phyloP scores from a whole-genome alignment of 176 grass and related monocot genomes.

The Puya raimondii region DNA sequence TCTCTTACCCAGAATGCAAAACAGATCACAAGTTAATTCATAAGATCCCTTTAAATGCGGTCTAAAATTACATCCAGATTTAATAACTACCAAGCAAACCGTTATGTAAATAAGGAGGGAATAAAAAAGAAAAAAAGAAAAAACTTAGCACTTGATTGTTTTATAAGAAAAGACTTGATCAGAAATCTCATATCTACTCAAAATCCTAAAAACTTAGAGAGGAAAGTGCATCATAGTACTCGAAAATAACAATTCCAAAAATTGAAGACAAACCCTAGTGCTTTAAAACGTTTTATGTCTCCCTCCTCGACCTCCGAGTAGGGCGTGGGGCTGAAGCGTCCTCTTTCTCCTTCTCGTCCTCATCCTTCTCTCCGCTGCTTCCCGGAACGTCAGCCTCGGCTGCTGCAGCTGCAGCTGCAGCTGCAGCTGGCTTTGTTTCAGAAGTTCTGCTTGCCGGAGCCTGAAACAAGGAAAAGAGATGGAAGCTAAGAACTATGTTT shows the following conservation, averaged over 20 bases:
- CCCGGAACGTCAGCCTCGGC: slow-evolving; percentile 22
- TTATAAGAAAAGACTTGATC: not conserved
- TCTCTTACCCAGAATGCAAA: too few relatives aligned
- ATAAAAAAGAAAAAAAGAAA: not conserved
- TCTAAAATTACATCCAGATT: not conserved
- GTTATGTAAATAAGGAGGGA: not conserved
- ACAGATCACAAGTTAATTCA: not conserved
- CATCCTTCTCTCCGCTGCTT: slow-evolving; percentile 36
- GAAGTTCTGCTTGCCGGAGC: slow-evolving; percentile 19
- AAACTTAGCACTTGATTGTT: not conserved
- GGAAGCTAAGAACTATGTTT: not conserved
- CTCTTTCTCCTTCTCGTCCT: slow-evolving; percentile 42
- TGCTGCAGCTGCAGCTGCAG: not conserved
- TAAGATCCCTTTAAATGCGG: not conserved
- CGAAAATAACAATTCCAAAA: not conserved
- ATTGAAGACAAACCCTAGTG: not conserved
- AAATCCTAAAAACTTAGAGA: not conserved
- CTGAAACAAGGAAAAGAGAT: slow-evolving; percentile 20
- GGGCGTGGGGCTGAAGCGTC: slow-evolving; percentile 31
- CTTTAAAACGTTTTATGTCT: slow-evolving; percentile 17
- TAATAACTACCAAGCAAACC: not conserved
- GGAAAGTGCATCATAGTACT: not conserved
- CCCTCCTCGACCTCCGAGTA: slow-evolving; percentile 51
- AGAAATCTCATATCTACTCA: slow-evolving; percentile 10
- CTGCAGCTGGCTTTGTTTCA: slow-evolving; percentile 11